phyloP scores from a whole-genome alignment of 2,329 filamentous ascomycete species.

The Phyllosticta citrichinensis region DNA sequence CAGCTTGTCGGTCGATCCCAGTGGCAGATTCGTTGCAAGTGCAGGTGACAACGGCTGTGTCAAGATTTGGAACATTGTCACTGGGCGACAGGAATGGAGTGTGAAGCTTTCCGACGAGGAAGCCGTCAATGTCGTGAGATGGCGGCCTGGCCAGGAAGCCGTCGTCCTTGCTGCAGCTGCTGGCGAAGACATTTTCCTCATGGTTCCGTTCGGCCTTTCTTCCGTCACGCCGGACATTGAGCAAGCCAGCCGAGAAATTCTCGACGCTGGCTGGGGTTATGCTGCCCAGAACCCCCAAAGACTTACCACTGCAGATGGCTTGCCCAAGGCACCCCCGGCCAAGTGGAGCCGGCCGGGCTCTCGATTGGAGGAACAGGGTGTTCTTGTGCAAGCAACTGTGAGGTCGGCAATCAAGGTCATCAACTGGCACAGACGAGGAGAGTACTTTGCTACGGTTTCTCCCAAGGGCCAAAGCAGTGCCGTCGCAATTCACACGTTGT shows the following conservation, averaged over 20 bases:
- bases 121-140: slow-evolving; percentile 75
- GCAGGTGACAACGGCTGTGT: slow-evolving; percentile 92
- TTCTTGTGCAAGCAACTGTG: slow-evolving; percentile 72
- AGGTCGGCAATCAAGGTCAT: slow-evolving; percentile 75
- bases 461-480: slow-evolving; percentile 68
- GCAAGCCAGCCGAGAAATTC: slow-evolving; percentile 60
- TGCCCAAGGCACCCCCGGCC: slow-evolving; percentile 64
- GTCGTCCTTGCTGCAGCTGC: slow-evolving; percentile 74
- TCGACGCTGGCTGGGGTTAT: slow-evolving; percentile 90
- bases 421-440: slow-evolving; percentile 86
- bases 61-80: slow-evolving; percentile 78
- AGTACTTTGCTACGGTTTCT: slow-evolving; percentile 89
- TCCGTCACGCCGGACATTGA: slow-evolving; percentile 64
- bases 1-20: slow-evolving; percentile 73
- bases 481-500: slow-evolving; percentile 88
- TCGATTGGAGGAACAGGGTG: slow-evolving; percentile 64
- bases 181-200: slow-evolving; percentile 77
- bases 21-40: slow-evolving; percentile 75
- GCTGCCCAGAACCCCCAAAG: slow-evolving; percentile 51
- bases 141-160: slow-evolving; percentile 75
- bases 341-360: slow-evolving; percentile 74
- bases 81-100: slow-evolving; percentile 80
- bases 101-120: slow-evolving; percentile 67
- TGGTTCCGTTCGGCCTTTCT: slow-evolving; percentile 52
- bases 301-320: slow-evolving; percentile 40